Conservation (phyloP, 352 stramenopile genomes). For the Pythium periplocum region DNA sequence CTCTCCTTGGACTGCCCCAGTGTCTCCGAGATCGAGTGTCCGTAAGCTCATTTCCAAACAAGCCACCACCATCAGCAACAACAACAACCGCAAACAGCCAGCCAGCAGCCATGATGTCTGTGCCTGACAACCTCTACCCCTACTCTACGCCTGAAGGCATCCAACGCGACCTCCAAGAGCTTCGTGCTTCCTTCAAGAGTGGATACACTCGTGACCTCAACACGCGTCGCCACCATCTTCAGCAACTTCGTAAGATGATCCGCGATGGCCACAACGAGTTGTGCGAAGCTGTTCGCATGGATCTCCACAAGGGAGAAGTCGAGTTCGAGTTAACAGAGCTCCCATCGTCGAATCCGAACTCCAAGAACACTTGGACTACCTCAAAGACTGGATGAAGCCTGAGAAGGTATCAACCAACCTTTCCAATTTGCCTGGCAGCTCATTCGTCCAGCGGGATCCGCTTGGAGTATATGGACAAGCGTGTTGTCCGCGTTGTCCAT, state of each 20-base stretch:
- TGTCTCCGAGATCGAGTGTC: too few species aligned
- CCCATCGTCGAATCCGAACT: constrained; percentile 47
- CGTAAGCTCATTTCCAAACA: too few species aligned
- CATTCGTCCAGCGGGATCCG: constrained; percentile 54
- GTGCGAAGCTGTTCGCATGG: constrained; percentile 44
- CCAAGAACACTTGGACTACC: constrained; percentile 53
- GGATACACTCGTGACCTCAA: constrained; percentile 41
- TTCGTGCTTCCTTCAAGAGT: constrained; percentile 43
- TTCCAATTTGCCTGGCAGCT: constrained; percentile 40
- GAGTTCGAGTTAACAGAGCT: constrained; percentile 65
- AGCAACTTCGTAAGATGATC: constrained; percentile 38
- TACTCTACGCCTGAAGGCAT: constrained; percentile 24
- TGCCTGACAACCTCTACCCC: constrained; percentile 16
- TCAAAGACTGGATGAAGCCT: constrained; percentile 49
- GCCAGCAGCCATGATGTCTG: constrained; percentile 6
- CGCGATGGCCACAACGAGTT: constrained; percentile 40
- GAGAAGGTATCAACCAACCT: constrained; percentile 46
- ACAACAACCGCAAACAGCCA: too few species aligned
- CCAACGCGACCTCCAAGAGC: constrained; percentile 33
- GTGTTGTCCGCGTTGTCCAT: constrained; percentile 70
- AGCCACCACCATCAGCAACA: too few species aligned
- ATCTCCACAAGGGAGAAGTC: constrained; percentile 58
- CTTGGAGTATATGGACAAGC: constrained; percentile 68
- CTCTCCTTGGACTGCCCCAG: too few species aligned
- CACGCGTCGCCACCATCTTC: constrained; percentile 34